Percentiles rank a stretch among this genome's conserved stretches.
phyloP scores from a whole-genome alignment of 768 basidiomycete species.

The Flagelloscypha sp. region DNA sequence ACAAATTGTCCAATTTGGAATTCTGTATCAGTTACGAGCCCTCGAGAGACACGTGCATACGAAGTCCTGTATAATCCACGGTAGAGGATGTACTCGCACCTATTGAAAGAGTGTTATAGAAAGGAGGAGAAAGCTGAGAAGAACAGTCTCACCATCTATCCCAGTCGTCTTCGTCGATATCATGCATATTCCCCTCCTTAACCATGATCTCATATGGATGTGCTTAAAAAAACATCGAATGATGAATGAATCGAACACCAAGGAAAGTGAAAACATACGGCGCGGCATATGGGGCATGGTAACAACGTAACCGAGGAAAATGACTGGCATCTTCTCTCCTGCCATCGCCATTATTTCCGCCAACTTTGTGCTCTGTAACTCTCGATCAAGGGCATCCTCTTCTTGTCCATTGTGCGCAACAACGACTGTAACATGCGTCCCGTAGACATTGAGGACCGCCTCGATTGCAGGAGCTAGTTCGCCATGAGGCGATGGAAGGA shows the following conservation, averaged over 20 bases:
- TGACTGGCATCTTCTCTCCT: conserved; percentile 63
- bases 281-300: conserved; percentile 54
- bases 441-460: conserved; percentile 73
- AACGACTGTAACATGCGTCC: conserved; percentile 72
- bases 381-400: conserved; percentile 83
- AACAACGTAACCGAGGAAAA: conserved; percentile 80
- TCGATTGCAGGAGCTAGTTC: conserved; percentile 89
- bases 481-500: conserved; percentile 78
- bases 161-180: conserved; percentile 65
- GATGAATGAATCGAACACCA: too few relatives aligned
- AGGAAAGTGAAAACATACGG: conserved; percentile 40
- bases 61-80: conserved; percentile 70
- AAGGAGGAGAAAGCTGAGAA: neutral
- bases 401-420: conserved; percentile 93
- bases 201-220: conserved; percentile 71
- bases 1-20: conserved; percentile 84
- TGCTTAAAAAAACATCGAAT: conserved; percentile 29
- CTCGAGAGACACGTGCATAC: conserved; percentile 78
- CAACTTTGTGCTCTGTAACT: conserved; percentile 74
- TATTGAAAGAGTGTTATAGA: conserved; percentile 15
- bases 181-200: conserved; percentile 70
- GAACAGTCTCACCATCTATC: conserved; percentile 59
- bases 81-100: conserved; percentile 91
- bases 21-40: conserved; percentile 85
- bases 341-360: conserved; percentile 68